Evolutionary conservation across 108 stramenopile species (phyloP).

Genomic region (Cyclotella baltica): DNA sequence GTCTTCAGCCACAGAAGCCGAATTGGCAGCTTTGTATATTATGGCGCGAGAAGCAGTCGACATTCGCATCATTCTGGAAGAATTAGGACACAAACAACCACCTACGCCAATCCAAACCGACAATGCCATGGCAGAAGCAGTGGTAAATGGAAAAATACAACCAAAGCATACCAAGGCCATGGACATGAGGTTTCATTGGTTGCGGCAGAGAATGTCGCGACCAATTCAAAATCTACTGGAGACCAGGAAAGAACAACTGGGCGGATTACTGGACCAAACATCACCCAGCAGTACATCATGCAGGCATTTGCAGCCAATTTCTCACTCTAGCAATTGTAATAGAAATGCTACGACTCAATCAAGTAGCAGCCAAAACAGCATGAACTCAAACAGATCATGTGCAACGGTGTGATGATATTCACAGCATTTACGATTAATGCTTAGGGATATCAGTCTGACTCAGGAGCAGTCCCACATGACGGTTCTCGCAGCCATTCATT

Average conservation of each 20-base stretch:
- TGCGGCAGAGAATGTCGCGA: background rate
- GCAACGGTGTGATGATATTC: too few species aligned
- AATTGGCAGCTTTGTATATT: too few species aligned
- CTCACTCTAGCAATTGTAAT: background rate
- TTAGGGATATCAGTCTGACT: too few species aligned
- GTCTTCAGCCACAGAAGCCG: too few species aligned
- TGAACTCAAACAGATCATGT: background rate
- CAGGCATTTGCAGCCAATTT: background rate
- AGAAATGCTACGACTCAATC: background rate
- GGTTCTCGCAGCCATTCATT: too few species aligned
- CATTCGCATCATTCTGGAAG: background rate
- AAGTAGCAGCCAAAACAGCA: background rate
- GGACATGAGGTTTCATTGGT: background rate
- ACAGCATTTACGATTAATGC: too few species aligned
- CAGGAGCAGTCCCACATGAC: too few species aligned
- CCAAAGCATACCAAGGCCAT: too few species aligned
- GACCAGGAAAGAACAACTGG: too few species aligned
- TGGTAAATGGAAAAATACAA: background rate
- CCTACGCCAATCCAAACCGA: too few species aligned
- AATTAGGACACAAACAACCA: background rate
- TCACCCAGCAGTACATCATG: background rate
- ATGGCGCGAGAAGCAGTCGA: too few species aligned
- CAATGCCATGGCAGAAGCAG: background rate
- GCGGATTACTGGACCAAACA: background rate
- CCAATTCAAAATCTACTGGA: background rate